Base-by-base conservation (phyloP, 441 rosid genomes). In the Lepidium campestre region DNA sequence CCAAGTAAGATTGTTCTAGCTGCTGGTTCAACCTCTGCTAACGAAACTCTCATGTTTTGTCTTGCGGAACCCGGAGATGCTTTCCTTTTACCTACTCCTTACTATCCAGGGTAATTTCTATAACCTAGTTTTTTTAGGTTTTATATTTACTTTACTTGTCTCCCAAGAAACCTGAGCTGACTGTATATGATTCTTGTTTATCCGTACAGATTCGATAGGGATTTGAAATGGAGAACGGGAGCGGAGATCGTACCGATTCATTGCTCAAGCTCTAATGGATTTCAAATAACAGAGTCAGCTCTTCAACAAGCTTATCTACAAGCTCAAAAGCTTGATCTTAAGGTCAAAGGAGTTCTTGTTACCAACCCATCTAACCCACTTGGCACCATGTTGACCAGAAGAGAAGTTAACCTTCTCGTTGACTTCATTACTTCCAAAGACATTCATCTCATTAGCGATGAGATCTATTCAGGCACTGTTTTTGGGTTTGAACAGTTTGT, bases 1-100 rank as follows among this genome's bases (percentile, higher is more conserved):
- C 79, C 87, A 25, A 78, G 58, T 65, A 83, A 86, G 37, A 57
- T 90, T 6, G 93, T 92, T 2, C 84, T 90, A 52, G 80, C 93
- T 0, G 98, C 98, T 8, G 98, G 98, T 70, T 90, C 98, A 53
- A 92, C 98, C 14, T 83, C 98, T 0, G 98, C 98, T 3, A 92
- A 92, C 60, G 97, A 92, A 71, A 82, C 90, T 23, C 90, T 92
- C 62, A 82, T 88, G 76, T 90, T 90, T 40, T 90, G 97, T 62
- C 85, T 92, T 0, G 93, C 92, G 0, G 90, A 90, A 39, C 82
- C 77, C 3, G 96, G 96, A 2, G 95, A 91, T 6, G 96, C 96
- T 54, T 78, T 92, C 68, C 98, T 92, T 36, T 78, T 92, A 56
- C 98, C 98, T 10, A 86, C 93, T 5, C 98, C 98, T 19, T 92